phyloP scores from a whole-genome alignment of 352 stramenopile species.

The Globisporangium splendens region DNA sequence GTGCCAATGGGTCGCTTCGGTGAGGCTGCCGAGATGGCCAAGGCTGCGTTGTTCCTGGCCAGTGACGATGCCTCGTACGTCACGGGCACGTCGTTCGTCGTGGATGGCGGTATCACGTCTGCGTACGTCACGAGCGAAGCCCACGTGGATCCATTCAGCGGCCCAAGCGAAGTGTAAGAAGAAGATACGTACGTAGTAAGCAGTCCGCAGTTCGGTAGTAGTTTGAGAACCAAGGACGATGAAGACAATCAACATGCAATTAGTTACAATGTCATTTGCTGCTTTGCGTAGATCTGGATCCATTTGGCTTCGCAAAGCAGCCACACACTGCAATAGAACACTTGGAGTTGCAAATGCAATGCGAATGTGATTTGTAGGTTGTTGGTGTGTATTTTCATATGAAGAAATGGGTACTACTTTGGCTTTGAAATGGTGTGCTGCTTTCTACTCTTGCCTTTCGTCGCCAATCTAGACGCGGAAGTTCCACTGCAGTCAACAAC shows the following conservation, averaged over 20 bases:
- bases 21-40: slow-evolving; percentile 84
- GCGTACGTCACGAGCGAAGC: slow-evolving; percentile 83
- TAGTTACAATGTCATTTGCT: no score
- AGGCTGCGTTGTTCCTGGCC: slow-evolving; percentile 83
- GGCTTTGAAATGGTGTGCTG: no score
- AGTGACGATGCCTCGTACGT: slow-evolving; percentile 86
- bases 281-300: no score
- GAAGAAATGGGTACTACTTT: no score
- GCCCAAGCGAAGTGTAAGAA: slow-evolving; percentile 67
- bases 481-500: slow-evolving; percentile 45
- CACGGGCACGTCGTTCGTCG: slow-evolving; percentile 82
- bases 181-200: not conserved
- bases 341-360: no score
- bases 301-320: no score
- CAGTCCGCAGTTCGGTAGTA: no score
- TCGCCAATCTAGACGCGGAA: slow-evolving; percentile 48
- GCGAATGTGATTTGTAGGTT: no score
- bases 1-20: slow-evolving; percentile 87
- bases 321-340: no score
- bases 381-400: no score
- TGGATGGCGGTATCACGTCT: slow-evolving; percentile 86
- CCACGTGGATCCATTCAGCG: slow-evolving; percentile 77
- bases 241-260: no score
- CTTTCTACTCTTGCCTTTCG: not conserved
- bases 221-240: no score